Percentiles rank a stretch among this genome's conserved stretches.
phyloP scores from a whole-genome alignment of 116 monocot species.

The Iris pallida region DNA sequence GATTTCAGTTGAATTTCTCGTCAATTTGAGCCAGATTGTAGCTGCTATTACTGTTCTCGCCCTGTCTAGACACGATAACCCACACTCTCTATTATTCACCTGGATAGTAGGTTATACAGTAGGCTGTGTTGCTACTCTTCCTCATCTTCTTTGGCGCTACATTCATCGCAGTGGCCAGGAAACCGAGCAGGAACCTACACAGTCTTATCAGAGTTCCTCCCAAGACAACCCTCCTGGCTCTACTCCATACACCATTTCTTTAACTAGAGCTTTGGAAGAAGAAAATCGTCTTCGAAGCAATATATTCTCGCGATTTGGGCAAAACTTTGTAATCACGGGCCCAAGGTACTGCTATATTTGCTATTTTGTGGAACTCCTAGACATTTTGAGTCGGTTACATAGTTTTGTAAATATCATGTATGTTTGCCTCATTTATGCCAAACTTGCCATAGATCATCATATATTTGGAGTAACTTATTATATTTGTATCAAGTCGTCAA shows the following conservation, averaged over 20 bases:
- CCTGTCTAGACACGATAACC: slow-evolving; percentile 31
- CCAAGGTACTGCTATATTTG: slow-evolving; percentile 21
- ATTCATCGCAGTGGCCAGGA: slow-evolving; percentile 12
- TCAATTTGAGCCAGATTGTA: slow-evolving; percentile 33
- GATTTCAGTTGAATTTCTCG: slow-evolving; percentile 39
- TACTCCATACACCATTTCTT: slow-evolving; percentile 13
- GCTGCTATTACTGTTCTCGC: slow-evolving; percentile 29
- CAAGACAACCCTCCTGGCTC: slow-evolving; percentile 23
- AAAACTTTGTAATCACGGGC: slow-evolving; percentile 8
- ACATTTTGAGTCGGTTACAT: too few species aligned
- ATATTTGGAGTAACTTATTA: too few species aligned
- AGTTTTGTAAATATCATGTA: too few species aligned
- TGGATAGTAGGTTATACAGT: slow-evolving; percentile 38
- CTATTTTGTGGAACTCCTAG: background rate
- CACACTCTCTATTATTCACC: slow-evolving; percentile 23
- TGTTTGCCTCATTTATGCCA: too few species aligned
- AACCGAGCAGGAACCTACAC: slow-evolving; percentile 8
- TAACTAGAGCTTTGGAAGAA: slow-evolving; percentile 11
- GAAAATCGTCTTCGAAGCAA: background rate
- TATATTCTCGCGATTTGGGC: slow-evolving; percentile 2
- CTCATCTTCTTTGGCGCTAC: slow-evolving; percentile 45
- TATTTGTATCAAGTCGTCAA: too few species aligned
- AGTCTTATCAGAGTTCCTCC: slow-evolving; percentile 8
- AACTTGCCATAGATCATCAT: too few species aligned
- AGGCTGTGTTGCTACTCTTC: slow-evolving; percentile 30